These are phyloP conservation scores for Aeschynomene evenia DNA, from an alignment of 306 rosid species.

Conservation along the genomic window DNA sequence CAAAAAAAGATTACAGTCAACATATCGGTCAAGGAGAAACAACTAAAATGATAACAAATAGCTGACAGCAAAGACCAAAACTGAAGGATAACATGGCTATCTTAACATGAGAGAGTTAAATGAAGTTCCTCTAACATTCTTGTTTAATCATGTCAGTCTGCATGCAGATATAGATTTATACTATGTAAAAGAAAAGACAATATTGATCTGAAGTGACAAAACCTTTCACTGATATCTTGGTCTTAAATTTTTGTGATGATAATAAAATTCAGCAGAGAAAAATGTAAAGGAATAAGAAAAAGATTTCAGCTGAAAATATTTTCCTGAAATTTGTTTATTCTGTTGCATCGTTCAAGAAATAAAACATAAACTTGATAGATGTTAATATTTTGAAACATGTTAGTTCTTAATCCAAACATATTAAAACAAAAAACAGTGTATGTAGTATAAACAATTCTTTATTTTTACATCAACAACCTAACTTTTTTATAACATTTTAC, in stretches of 20 bases:
- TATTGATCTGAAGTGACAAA: conserved; percentile 18
- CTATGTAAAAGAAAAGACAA: conserved; percentile 14
- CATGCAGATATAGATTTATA: not conserved
- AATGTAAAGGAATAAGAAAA: not conserved
- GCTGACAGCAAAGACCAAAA: conserved; percentile 16
- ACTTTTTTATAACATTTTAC: not conserved
- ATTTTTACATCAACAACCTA: not conserved
- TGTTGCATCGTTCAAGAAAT: not conserved
- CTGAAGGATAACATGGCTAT: conserved; percentile 18
- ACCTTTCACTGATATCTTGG: not conserved
- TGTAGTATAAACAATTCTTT: not conserved
- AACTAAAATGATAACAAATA: not conserved
- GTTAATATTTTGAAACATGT: not conserved
- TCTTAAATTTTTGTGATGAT: conserved; percentile 2
- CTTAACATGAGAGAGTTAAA: conserved; percentile 8
- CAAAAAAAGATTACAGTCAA: not conserved
- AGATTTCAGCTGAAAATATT: conserved; percentile 7
- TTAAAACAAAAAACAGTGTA: conserved; percentile 8
- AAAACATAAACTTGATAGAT: not conserved
- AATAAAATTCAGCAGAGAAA: conserved; percentile 1
- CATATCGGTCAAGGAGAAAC: conserved; percentile 2
- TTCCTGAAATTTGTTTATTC: conserved; percentile 8
- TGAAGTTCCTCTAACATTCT: not conserved
- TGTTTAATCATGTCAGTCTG: conserved; percentile 15
- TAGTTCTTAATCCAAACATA: conserved; percentile 11